These are phyloP conservation scores for Phialophora tarda DNA, from an alignment of 2,329 filamentous ascomycete species.

Conservation along the genomic window DNA sequence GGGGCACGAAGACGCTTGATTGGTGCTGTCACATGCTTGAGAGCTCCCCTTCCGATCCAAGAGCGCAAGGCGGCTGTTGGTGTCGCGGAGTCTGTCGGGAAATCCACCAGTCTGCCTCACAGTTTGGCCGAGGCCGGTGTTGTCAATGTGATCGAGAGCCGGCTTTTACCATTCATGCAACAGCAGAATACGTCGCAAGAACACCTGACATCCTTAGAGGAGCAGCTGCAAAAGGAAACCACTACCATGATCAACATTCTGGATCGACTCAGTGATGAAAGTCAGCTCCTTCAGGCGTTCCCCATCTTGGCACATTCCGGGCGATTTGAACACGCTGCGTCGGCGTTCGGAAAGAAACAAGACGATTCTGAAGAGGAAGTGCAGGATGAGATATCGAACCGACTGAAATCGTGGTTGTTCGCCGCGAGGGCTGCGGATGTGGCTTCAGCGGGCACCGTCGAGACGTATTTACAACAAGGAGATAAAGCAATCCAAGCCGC, in stretches of 20 bases:
- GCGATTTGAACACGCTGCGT: conserved; percentile 25
- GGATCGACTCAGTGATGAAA: conserved; percentile 38
- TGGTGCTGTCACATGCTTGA: conserved; percentile 12
- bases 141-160: conserved; percentile 25
- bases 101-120: neutral
- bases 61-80: neutral
- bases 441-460: conserved; percentile 14
- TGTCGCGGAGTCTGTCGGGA: neutral
- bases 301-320: conserved; percentile 28
- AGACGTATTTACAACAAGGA: conserved; percentile 27
- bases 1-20: conserved; percentile 30
- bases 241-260: conserved; percentile 28
- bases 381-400: conserved; percentile 27
- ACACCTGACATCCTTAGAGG: conserved; percentile 21
- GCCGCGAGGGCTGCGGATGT: conserved; percentile 35
- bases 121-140: neutral
- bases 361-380: neutral
- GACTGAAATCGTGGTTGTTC: conserved; percentile 37
- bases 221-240: conserved; percentile 26
- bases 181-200: conserved; percentile 21
- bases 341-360: conserved; percentile 18
- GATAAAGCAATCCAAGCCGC: conserved; percentile 28
- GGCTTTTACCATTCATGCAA: conserved; percentile 22
- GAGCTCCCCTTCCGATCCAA: conserved; percentile 4
- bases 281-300: conserved; percentile 38